Base-by-base conservation (phyloP, 202 grass and related monocot genomes). In the Carex arenaria region DNA sequence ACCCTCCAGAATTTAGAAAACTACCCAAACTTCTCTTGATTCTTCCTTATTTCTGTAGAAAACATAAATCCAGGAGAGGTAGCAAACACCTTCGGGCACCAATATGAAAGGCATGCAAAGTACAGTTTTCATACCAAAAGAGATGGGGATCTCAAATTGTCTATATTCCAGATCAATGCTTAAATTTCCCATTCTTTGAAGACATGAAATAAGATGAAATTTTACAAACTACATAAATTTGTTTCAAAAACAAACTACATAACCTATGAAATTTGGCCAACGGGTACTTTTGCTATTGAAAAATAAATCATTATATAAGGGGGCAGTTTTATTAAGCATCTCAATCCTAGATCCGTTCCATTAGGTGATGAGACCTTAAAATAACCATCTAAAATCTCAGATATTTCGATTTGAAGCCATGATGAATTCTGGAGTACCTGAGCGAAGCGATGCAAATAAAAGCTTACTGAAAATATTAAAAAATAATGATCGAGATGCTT, bases 401-500 rank as follows among this genome's bases (percentile, higher is more conserved):
- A 18, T 30, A 32, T 55, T 57, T 34, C 26, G 57, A 57, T 55
- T 32, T 10, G 9, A 78, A 7, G 51, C 1, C 12, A 30, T 28
- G 9, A 18, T 36, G 15, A 68, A 40, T 10, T 31, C 62, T 31
- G n/a, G 1, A 45, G 47, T 45, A 69, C 18, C 28, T 6, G n/a
- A 43, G 17, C 34, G 13, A 14, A 31, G 31, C 4, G 20, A 78
- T 78, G 11, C 30, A 79, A 42, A 79, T 3, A 61, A 61, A 19
- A 79, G 17, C 1, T 23, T 13, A 10, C 17, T 7, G 28, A 64
- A 69, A 79, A 82, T 32, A 17, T 59, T 7, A 54, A 15, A 72
- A 56, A 26, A 52, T 12, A 83, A 47, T 55, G 68, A 85, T 73
- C n/a, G 53, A 61, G n/a, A 19, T 51, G 56, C 83, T 84, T 85